phyloP scores from a whole-genome alignment of 345 rosid genomes.

The Dovyalis caffra region DNA sequence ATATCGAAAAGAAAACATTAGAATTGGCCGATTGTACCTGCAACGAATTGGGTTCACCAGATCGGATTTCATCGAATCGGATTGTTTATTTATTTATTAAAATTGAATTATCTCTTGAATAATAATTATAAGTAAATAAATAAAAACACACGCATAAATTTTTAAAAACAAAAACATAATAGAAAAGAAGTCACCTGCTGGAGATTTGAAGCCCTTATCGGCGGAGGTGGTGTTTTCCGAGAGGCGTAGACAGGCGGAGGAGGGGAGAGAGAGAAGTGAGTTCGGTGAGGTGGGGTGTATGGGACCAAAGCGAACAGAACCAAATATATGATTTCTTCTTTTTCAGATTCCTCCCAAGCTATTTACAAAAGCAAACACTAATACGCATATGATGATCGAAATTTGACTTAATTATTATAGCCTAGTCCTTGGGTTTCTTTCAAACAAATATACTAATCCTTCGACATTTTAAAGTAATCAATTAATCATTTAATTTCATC shows the following conservation, averaged over 20 bases:
- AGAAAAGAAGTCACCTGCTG: background rate
- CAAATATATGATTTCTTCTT: no score
- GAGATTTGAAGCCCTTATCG: background rate
- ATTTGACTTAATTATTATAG: no score
- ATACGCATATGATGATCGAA: no score
- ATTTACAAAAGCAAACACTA: no score
- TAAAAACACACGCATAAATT: background rate
- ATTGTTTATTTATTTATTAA: background rate
- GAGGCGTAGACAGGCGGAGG: background rate
- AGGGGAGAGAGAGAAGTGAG: background rate
- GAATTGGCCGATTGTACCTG: background rate
- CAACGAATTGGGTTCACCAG: background rate
- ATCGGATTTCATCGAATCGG: background rate
- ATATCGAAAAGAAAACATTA: background rate
- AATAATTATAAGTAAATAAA: no score
- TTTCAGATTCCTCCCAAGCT: background rate
- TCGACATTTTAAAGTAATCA: no score
- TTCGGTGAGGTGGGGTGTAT: background rate
- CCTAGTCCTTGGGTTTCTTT: no score
- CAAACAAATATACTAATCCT: no score
- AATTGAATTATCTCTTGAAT: background rate
- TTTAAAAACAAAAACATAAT: no score
- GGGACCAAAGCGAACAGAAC: background rate
- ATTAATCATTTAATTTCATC: no score
- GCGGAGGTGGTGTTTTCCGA: background rate